Conservation (phyloP, 2,329 filamentous ascomycete genomes). For the Trichoderma pleuroti region DNA sequence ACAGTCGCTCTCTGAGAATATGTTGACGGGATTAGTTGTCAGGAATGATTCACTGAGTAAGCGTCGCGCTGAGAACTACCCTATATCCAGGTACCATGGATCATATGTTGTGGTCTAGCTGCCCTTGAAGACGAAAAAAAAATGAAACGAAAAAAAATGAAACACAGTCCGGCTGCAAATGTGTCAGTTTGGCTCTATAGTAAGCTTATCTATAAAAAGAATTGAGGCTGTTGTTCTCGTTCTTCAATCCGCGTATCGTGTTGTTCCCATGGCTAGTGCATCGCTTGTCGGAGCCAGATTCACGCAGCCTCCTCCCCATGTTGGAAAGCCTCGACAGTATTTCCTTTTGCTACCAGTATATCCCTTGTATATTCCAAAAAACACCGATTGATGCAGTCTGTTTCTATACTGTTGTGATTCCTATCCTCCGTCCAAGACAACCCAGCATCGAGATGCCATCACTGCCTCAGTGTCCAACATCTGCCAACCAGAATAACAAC, state of each 20-base stretch:
- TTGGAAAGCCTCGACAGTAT: neutral
- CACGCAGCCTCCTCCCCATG: neutral
- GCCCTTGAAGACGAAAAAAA: neutral
- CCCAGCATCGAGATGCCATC: neutral
- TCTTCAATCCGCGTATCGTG: neutral
- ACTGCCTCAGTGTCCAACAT: neutral
- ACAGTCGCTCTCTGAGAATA: neutral
- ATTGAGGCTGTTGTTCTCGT: neutral
- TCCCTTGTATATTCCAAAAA: neutral
- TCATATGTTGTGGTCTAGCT: too few relatives aligned
- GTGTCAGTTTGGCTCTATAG: neutral
- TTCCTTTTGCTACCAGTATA: neutral
- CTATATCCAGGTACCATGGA: neutral
- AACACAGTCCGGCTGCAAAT: neutral
- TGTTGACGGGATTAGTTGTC: neutral
- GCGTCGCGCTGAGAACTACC: neutral
- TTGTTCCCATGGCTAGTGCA: neutral
- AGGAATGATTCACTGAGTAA: neutral
- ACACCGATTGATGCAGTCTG: neutral
- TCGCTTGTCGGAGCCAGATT: neutral
- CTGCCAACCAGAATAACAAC: neutral
- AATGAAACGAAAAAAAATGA: neutral
- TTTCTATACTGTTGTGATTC: neutral
- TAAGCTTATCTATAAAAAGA: neutral
- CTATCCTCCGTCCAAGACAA: rapidly evolving